phyloP scores from a whole-genome alignment of 331 rosid genomes.

The Cucumis variabilis region DNA sequence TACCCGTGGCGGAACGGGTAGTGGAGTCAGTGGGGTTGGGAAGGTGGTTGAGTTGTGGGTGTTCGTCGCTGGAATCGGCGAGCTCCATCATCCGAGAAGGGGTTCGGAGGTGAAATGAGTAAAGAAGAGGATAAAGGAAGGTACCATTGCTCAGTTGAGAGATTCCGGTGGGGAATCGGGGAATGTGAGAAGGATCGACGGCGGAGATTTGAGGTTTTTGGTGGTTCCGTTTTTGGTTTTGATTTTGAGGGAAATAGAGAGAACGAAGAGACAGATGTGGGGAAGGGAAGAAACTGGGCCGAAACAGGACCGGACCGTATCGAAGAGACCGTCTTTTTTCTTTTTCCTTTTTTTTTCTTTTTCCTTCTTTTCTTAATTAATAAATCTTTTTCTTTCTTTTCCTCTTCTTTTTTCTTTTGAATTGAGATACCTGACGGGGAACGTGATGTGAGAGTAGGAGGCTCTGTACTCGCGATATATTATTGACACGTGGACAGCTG shows the following conservation, averaged over 20 bases:
- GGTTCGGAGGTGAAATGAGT: constrained; percentile 43
- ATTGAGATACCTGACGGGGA: neutral
- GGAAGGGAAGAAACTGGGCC: constrained; percentile 51
- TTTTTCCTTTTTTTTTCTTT: neutral
- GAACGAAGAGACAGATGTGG: constrained; percentile 21
- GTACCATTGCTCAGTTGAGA: constrained; percentile 64
- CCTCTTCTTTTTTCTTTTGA: neutral
- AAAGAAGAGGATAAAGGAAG: constrained; percentile 47
- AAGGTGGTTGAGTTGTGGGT: constrained; percentile 38
- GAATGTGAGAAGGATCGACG: constrained; percentile 52
- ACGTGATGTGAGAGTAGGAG: neutral
- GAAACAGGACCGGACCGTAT: constrained; percentile 63
- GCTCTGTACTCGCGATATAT: neutral
- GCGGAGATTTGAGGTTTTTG: constrained; percentile 45
- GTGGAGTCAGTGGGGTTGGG: constrained; percentile 45
- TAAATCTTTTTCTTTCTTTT: neutral
- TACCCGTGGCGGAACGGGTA: constrained; percentile 43
- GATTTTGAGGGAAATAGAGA: constrained; percentile 27
- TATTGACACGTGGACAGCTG: neutral
- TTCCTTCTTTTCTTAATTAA: neutral
- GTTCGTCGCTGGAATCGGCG: constrained; percentile 69
- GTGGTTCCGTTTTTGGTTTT: constrained; percentile 32
- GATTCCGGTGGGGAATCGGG: constrained; percentile 32
- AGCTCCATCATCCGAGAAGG: constrained; percentile 84
- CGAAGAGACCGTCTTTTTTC: constrained; percentile 27